Evolutionary conservation across 2,329 filamentous ascomycete genomes (phyloP), one percentile per base, ranked within the genome.

Genomic region (Pseudogymnoascus sp.): DNA sequence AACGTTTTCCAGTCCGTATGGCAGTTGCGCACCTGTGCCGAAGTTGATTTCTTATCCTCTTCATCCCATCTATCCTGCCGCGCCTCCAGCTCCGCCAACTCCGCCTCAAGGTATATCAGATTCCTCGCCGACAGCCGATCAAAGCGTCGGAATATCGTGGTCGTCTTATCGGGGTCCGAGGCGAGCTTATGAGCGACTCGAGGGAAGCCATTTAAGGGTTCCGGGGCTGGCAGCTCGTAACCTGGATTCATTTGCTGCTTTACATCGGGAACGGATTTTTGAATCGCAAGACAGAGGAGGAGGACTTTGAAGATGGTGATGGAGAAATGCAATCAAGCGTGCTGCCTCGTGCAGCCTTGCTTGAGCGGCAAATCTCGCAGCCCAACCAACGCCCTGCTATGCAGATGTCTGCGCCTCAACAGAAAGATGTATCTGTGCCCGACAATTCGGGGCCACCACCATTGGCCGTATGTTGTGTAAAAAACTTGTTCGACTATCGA

Each of bases 1-100:
- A 68, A 68, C 6, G 29, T 47, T 3, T 13, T 53, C 65, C 66
- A 67, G n/a, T 68, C 64, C 1, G 40, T 56, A 21, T 66, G 66
- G 33, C 63, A 63, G 3, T 67, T 63, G 62, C 61, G 31, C 50
- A 16, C 16, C n/a, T 59, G 11, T 42, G 63, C 64, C 16, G 44
- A 59, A 5, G 37, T 16, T 26, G 31, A 62, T 26, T 38, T 8
- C 37, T 64, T 64, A 14, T 66, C 64, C 38, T 65, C 24, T 29
- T 68, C 64, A 37, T 66, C 66, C 13, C 63, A 62, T 31, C 60
- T 14, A 11, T 65, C 61, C 35, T 59, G 64, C 8, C 53, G 14
- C 2, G 5, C 31, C 16, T 65, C 63, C 5, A 65, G 14, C 59
- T 65, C 63, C 24, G 56, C 50, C 24, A 65, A 31, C 42, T 65